Conservation (phyloP, 2,329 filamentous ascomycete species). For the Sporothrix pseudoabietina region DNA sequence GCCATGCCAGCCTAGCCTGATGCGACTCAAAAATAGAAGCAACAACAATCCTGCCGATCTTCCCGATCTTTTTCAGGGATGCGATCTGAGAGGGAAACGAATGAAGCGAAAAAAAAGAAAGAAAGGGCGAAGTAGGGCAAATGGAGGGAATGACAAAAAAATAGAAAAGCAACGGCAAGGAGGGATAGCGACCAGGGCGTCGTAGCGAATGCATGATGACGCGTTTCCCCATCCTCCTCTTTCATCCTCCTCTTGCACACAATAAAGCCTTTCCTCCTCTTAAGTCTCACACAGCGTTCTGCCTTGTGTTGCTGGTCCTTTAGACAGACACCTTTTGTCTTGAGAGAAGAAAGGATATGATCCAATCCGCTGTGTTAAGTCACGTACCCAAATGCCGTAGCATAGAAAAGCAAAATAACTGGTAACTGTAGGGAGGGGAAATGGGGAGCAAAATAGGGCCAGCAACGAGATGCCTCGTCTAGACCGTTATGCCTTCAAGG, state of each 20-base stretch:
- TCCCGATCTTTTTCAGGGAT: neutral
- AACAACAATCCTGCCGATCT: neutral
- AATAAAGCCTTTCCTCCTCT: neutral
- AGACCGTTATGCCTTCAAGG: conserved; percentile 41
- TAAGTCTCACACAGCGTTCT: neutral
- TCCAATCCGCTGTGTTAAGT: conserved; percentile 12
- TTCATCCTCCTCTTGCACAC: neutral
- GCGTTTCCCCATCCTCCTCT: conserved; percentile 13
- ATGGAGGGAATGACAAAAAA: neutral
- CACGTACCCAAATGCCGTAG: conserved; percentile 12
- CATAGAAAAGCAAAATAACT: neutral
- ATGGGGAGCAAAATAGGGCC: neutral
- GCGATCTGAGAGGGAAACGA: neutral
- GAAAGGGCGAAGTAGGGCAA: neutral
- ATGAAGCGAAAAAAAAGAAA: neutral
- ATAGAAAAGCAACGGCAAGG: neutral
- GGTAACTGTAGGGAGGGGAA: neutral
- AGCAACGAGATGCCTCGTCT: neutral
- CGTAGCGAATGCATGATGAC: neutral
- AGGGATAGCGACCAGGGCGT: neutral
- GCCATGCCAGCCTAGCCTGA: neutral
- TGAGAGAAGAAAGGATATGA: neutral
- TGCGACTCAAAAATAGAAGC: conserved; percentile 1
- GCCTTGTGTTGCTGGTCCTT: neutral
- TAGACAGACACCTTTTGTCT: neutral